phyloP scores from a whole-genome alignment of 2,329 filamentous ascomycete species.

The Sordariomycetes sp. region DNA sequence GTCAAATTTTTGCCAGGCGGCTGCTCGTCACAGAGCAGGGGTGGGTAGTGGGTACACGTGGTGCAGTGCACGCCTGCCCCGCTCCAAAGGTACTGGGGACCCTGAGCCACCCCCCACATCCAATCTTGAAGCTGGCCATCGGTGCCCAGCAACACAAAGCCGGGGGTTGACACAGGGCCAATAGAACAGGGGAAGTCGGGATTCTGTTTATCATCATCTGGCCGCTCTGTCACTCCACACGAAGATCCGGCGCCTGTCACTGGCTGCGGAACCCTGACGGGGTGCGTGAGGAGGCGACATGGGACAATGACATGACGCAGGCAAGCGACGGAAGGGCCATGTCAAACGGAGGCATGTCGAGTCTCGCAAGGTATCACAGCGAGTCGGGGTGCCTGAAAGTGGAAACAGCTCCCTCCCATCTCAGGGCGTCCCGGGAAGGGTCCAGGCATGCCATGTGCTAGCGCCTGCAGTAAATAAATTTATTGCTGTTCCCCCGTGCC shows the following conservation, averaged over 20 bases:
- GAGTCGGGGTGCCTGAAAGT: background rate
- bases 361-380: background rate
- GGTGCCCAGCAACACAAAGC: conserved; percentile 6
- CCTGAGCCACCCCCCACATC: conserved; percentile 4
- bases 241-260: background rate
- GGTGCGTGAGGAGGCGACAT: background rate
- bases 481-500: background rate
- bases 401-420: background rate
- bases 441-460: background rate
- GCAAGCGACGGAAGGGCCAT: background rate
- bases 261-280: background rate
- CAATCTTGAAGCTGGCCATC: conserved; percentile 5
- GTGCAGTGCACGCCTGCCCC: background rate
- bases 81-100: background rate
- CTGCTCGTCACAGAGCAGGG: background rate
- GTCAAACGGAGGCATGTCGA: background rate
- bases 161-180: background rate
- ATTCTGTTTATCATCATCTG: conserved; percentile 4
- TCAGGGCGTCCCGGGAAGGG: background rate
- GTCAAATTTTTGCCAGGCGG: conserved; percentile 4
- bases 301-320: background rate
- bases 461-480: background rate
- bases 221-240: background rate
- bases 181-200: conserved; percentile 3
- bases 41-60: background rate